Conservation (phyloP, 306 rosid species). For the Heteromeles arbutifolia region DNA sequence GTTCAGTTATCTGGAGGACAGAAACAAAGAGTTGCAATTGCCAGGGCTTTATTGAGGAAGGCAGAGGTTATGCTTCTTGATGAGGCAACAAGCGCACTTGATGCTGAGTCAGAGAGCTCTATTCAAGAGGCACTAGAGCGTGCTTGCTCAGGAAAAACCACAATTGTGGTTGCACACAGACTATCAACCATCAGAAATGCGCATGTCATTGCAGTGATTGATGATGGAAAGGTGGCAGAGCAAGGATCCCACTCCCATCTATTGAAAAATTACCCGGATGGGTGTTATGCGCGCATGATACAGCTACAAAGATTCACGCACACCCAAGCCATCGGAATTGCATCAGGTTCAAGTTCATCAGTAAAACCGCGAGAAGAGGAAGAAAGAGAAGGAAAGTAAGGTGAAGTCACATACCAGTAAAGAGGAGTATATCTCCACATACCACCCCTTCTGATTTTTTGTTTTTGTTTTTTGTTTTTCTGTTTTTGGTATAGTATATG, state of each 20-base stretch:
- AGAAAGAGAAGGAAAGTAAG: slow-evolving; percentile 47
- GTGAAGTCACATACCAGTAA: slow-evolving; percentile 19
- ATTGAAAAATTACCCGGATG: slow-evolving; percentile 79
- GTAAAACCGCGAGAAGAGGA: slow-evolving; percentile 60
- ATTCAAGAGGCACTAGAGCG: slow-evolving; percentile 94
- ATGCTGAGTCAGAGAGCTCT: slow-evolving; percentile 88
- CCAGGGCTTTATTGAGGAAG: slow-evolving; percentile 81
- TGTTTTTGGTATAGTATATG: slow-evolving; percentile 48
- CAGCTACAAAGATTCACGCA: slow-evolving; percentile 86
- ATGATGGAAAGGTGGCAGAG: slow-evolving; percentile 95
- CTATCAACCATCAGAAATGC: slow-evolving; percentile 86
- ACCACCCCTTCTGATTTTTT: slow-evolving; percentile 38
- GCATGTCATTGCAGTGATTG: slow-evolving; percentile 79
- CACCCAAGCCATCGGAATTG: slow-evolving; percentile 72
- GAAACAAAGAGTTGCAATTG: slow-evolving; percentile 87
- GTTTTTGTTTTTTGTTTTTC: slow-evolving; percentile 26
- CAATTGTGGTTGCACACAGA: slow-evolving; percentile 88
- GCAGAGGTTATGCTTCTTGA: slow-evolving; percentile 92
- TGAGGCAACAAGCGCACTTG: slow-evolving; percentile 98
- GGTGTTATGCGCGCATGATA: slow-evolving; percentile 86
- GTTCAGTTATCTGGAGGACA: slow-evolving; percentile 93
- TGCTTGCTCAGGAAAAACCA: slow-evolving; percentile 76
- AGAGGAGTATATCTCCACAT: slow-evolving; percentile 40
- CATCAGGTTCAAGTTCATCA: slow-evolving; percentile 82
- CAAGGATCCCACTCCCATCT: slow-evolving; percentile 95